Conservation (phyloP, 1,139 yeast species). For the Taphrina wiesneri region DNA sequence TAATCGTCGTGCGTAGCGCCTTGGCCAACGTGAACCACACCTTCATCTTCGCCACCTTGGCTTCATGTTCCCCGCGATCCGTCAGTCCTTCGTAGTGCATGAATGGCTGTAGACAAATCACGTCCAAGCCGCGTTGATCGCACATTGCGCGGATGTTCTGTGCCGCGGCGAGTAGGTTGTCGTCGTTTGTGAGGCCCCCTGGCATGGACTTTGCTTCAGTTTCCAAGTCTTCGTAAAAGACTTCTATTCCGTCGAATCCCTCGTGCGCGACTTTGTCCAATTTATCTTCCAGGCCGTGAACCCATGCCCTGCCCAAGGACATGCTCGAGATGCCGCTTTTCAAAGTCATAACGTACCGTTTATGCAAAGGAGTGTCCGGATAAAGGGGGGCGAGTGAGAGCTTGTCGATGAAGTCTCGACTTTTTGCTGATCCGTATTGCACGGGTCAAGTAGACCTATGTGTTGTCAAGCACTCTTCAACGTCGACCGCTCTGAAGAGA, state of each 20-base stretch:
- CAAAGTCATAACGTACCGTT: background rate
- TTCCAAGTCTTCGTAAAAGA: background rate
- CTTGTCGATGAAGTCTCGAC: too few species aligned
- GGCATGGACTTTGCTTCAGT: background rate
- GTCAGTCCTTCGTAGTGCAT: slow-evolving; percentile 31
- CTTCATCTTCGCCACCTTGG: slow-evolving; percentile 20
- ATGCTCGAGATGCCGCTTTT: slow-evolving; percentile 7
- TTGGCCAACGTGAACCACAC: slow-evolving; percentile 32
- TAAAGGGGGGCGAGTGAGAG: too few species aligned
- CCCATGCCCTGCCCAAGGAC: slow-evolving; percentile 2
- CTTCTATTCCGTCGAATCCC: slow-evolving; percentile 3
- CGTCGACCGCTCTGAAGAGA: too few species aligned
- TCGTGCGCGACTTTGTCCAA: background rate
- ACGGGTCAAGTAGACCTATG: too few species aligned
- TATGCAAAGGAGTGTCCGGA: too few species aligned
- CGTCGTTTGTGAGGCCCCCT: background rate
- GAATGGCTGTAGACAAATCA: slow-evolving; percentile 35
- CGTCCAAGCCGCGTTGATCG: slow-evolving; percentile 13
- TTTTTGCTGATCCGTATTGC: too few species aligned
- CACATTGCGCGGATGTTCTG: slow-evolving; percentile 5
- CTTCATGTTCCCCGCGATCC: slow-evolving; percentile 21
- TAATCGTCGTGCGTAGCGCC: slow-evolving; percentile 14
- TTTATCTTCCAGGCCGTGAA: background rate
- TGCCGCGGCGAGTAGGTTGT: slow-evolving; percentile 8
- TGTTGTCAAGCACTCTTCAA: too few species aligned